phyloP scores from a whole-genome alignment of 306 rosid genomes.

The Cucurbita ficifolia region DNA sequence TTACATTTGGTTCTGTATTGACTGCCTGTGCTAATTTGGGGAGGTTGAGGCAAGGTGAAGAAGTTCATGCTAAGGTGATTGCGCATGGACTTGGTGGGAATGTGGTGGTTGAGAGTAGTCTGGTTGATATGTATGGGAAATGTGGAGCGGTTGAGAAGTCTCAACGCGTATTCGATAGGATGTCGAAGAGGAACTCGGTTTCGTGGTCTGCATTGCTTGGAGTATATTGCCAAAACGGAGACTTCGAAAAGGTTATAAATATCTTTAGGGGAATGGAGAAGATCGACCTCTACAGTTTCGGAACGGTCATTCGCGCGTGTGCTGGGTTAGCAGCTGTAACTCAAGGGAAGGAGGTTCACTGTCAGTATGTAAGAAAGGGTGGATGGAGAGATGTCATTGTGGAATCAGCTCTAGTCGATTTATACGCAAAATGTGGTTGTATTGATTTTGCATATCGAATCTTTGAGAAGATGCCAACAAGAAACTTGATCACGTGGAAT shows the following conservation, averaged over 20 bases:
- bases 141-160: constrained; percentile 42
- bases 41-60: constrained; percentile 51
- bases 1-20: constrained; percentile 54
- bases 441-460: constrained; percentile 38
- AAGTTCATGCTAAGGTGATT: constrained; percentile 56
- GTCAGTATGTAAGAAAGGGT: constrained; percentile 62
- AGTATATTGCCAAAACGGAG: constrained; percentile 59
- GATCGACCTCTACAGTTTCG: constrained; percentile 48
- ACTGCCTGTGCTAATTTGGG: constrained; percentile 59
- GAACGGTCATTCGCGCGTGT: constrained; percentile 67
- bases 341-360: constrained; percentile 83
- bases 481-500: constrained; percentile 84
- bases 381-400: constrained; percentile 68
- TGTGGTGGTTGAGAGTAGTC: constrained; percentile 77
- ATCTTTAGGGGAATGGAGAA: constrained; percentile 47
- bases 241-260: constrained; percentile 40
- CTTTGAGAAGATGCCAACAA: constrained; percentile 38
- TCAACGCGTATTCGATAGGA: constrained; percentile 42
- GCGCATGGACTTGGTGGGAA: constrained; percentile 38
- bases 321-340: constrained; percentile 55
- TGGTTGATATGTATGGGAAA: constrained; percentile 91
- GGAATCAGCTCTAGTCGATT: constrained; percentile 78
- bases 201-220: constrained; percentile 75
- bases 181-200: constrained; percentile 46
- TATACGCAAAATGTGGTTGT: constrained; percentile 79